Conservation (phyloP, 495 filamentous ascomycete genomes). For the Neurospora africana region DNA sequence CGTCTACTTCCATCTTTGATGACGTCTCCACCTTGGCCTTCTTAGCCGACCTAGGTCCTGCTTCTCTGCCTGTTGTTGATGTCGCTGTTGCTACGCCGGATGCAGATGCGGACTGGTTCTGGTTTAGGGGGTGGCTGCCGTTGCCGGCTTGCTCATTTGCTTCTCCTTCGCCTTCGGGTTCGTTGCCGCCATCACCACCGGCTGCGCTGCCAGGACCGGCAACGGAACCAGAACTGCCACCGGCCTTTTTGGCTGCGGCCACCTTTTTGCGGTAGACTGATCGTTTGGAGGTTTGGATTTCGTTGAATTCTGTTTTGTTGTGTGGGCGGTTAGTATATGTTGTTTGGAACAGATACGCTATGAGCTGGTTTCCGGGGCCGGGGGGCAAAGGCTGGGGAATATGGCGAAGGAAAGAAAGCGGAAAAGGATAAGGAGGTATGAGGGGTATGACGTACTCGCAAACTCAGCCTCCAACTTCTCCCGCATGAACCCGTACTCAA, state of each 20-base stretch:
- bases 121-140: slow-evolving; percentile 1
- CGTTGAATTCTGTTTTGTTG: slow-evolving; percentile 36
- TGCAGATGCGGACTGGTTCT: neutral
- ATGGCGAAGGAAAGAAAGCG: neutral
- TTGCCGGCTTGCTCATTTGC: neutral
- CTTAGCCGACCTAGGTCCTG: slow-evolving; percentile 20
- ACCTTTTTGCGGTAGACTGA: slow-evolving; percentile 40
- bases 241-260: slow-evolving; percentile 30
- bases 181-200: slow-evolving; percentile 2
- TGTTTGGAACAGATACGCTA: neutral
- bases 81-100: neutral
- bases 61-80: neutral
- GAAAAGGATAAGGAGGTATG: neutral
- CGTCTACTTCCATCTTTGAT: slow-evolving; percentile 31
- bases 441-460: slow-evolving; percentile 33
- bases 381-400: neutral
- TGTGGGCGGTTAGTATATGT: neutral
- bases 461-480: slow-evolving; percentile 52
- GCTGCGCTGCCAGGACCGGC: slow-evolving; percentile 1
- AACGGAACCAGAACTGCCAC: neutral
- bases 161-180: neutral
- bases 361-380: neutral
- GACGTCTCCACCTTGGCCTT: slow-evolving; percentile 30
- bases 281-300: slow-evolving; percentile 41
- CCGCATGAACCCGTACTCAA: slow-evolving; percentile 74